A percentile compares a stretch with the other conserved stretches of the same genome.
Conservation (phyloP, 257 asterid species). For the Solanum clarkiae region DNA sequence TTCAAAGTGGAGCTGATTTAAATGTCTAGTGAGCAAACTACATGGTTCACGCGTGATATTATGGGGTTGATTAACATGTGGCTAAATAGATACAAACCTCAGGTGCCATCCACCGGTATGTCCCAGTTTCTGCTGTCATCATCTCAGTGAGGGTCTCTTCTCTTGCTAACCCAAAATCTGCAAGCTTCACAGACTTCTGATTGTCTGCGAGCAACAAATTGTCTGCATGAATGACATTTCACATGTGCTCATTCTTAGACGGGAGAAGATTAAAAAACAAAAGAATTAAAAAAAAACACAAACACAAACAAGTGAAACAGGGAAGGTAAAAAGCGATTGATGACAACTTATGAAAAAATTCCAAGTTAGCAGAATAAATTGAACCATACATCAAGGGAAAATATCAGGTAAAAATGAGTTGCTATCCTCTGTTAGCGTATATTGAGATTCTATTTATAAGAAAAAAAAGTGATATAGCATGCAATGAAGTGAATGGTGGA, state of each 20-base stretch:
- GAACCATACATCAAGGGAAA: neutral
- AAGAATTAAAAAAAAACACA: neutral
- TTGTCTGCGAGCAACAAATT: conserved; percentile 87
- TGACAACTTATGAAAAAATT: neutral
- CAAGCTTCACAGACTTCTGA: conserved; percentile 90
- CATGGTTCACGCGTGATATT: neutral
- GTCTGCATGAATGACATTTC: conserved; percentile 46
- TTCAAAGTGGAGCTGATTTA: neutral
- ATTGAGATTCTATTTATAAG: neutral
- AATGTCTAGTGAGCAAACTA: neutral
- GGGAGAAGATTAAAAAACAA: neutral
- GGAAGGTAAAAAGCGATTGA: neutral
- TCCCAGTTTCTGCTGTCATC: conserved; percentile 99
- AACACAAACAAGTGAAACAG: neutral
- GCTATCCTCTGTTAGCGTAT: neutral
- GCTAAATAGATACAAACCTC: conserved; percentile 44
- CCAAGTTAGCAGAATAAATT: neutral
- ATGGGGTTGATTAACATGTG: neutral
- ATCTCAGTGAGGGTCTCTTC: conserved; percentile 94
- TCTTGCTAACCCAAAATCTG: conserved; percentile 99
- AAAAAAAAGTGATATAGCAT: neutral
- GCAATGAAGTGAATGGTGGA: neutral
- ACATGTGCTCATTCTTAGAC: conserved; percentile 13
- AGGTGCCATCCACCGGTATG: conserved; percentile 99
- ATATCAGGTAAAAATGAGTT: neutral